These are phyloP conservation scores for Jaltomata sinuosa DNA, from an alignment of 257 asterid genomes.

Conservation along the genomic window DNA sequence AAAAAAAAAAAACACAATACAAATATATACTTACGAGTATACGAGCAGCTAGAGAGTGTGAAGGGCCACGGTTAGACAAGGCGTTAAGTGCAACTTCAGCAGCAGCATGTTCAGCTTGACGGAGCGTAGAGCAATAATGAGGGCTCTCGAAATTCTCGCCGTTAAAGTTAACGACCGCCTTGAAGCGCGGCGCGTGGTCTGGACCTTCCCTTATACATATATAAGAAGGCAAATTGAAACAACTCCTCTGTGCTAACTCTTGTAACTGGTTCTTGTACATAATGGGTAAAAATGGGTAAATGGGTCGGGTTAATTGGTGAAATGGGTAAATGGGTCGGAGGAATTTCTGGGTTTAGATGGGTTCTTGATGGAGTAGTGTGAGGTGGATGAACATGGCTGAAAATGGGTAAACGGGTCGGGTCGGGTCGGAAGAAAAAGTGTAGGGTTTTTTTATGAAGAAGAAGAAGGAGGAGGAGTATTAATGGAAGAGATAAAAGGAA, in stretches of 20 bases:
- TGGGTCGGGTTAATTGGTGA: background rate
- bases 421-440: background rate
- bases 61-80: constrained; percentile 51
- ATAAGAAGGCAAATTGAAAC: constrained; percentile 77
- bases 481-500: background rate
- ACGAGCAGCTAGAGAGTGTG: constrained; percentile 66
- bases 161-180: constrained; percentile 62
- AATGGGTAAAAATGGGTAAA: background rate
- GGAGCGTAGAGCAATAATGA: constrained; percentile 55
- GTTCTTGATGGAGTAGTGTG: background rate
- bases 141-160: constrained; percentile 67
- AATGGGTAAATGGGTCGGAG: background rate
- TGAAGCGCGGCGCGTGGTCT: constrained; percentile 90
- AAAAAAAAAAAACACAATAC: background rate
- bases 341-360: background rate
- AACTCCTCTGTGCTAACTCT: constrained; percentile 90
- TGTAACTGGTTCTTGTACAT: constrained; percentile 91
- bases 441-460: background rate
- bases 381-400: background rate
- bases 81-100: constrained; percentile 71
- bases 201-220: constrained; percentile 76
- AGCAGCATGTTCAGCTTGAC: constrained; percentile 82
- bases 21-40: constrained; percentile 33
- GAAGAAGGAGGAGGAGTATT: background rate
- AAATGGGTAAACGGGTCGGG: background rate